Base-by-base conservation (phyloP, 78 protist genomes). In the Dictyostelium purpureum region DNA sequence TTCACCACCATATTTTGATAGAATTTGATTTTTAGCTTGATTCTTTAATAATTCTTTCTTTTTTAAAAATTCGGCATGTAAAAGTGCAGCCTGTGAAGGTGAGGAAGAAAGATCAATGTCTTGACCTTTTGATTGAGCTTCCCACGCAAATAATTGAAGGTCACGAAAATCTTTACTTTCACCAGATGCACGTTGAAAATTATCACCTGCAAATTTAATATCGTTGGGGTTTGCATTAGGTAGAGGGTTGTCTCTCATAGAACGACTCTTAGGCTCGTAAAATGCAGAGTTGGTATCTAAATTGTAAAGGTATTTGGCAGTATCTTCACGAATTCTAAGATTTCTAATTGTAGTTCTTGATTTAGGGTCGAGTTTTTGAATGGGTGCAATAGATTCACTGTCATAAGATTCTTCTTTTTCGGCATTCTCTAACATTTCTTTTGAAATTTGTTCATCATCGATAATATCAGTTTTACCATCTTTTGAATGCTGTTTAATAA, bases 181-280 rank as follows among this genome's bases (percentile, higher is more conserved):
- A 45, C 99, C 99, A 1, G 89, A 35, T 11, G 16, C 7, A 10
- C 99, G 95, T 16, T 90, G 88, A 43, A 94, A 93, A 88, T 98
- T 98, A 83, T 98, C 99, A 9, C 98, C 99, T 2, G 67, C 83
- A 49, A 71, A 93, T 37, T 56, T 47, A 19, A 63, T 57, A 19
- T 70, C 94, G 6, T 43, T 19, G 2, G 73, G 85, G 47, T 69
- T 40, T 40, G 42, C 45, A 51, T 65, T 80, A 0, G 96, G 96
- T 19, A 81, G 51, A 3, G 99, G 99, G 43, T 97, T 82, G 9
- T 79, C 99, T n/a, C 99, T 93, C 99, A 99, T 97, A 7, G 99
- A 73, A 14, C 99, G 97, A 14, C 99, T 96, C 94, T 98, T 98
- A 10, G 99, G 99, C 79, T 99, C 99, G 88, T 99, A 99, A 80